Evolutionary conservation across 768 basidiomycete genomes (phyloP).

Genomic region (Boletus pseudopeckii): DNA sequence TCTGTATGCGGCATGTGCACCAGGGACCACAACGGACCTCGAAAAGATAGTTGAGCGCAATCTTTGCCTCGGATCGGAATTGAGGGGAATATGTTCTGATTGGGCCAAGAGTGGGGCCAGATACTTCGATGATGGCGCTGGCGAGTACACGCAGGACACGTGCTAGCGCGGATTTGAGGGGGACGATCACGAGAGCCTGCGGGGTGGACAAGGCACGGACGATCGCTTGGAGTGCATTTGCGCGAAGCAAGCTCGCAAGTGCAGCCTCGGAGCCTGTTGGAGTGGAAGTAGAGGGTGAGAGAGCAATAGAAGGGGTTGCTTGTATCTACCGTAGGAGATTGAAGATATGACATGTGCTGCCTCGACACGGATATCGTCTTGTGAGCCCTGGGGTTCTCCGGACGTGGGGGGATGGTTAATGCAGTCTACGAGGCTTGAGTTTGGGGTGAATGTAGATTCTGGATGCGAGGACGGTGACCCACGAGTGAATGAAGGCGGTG

Average conservation of each 20-base stretch:
- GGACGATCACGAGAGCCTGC: constrained; percentile 27
- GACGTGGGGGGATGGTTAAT: constrained; percentile 42
- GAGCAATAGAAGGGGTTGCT: neutral
- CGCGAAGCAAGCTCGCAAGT: constrained; percentile 52
- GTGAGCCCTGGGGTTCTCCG: constrained; percentile 35
- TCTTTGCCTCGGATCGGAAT: constrained; percentile 49
- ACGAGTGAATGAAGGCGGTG: constrained; percentile 53
- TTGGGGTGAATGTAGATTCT: neutral
- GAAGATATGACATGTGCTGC: constrained; percentile 75
- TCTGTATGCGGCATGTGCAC: neutral
- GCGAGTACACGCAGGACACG: constrained; percentile 62
- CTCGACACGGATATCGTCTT: constrained; percentile 60
- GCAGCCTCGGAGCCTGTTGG: constrained; percentile 57
- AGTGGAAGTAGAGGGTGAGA: neutral
- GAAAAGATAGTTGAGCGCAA: constrained; percentile 58
- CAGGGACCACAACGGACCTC: constrained; percentile 37
- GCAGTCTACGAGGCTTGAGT: constrained; percentile 58
- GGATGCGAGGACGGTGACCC: constrained; percentile 18
- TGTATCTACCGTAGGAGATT: constrained; percentile 57
- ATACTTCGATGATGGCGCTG: constrained; percentile 58
- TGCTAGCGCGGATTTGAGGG: constrained; percentile 55
- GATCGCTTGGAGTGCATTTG: constrained; percentile 57
- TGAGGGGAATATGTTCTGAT: constrained; percentile 37
- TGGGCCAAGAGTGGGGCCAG: constrained; percentile 70
- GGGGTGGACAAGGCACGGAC: constrained; percentile 57